Evolutionary conservation across 2,329 filamentous ascomycete genomes (phyloP), one percentile per base, ranked within the genome.

Genomic region (Arachnomyces sp.): DNA sequence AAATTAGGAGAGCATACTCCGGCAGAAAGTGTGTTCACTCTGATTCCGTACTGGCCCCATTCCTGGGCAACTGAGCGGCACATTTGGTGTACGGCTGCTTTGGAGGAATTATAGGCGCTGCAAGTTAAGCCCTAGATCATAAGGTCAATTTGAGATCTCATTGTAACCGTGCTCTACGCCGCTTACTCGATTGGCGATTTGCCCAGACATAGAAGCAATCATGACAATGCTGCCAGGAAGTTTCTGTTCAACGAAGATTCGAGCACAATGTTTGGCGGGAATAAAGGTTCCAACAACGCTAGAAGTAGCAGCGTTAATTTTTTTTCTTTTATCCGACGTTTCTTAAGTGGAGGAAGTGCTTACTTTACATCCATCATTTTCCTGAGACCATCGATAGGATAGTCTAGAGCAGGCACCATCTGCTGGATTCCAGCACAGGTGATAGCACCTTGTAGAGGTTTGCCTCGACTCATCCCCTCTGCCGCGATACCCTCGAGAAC

Each of bases 1-100:
- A n/a, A 37, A 8, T n/a, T 11, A 6, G 5, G 52, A 25, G 9
- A 5, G 21, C 21, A 9, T 59, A 67, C 64, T 7, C 86, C 85
- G 0, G 86, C 84, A 14, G 81, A 86, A 47, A 92, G 76, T 11
- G 82, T 87, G 66, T 92, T 90, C 45, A 90, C 82, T 2, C 85
- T 77, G 53, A 92, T 89, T 29, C 77, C 78, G 57, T 84, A 64
- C 50, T 69, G 61, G 40, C 56, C 67, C 69, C 61, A 73, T 57
- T 73, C 72, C 14, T 66, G 65, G 0, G 71, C 66, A 15, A 73
- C 55, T 2, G 63, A 69, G 15, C 69, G 65, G n/a, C 63, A 61
- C 14, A 74, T 61, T 44, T 73, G 69, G 40, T 67, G 63, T 4
- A 74, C 63, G 1, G 64, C 70, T 1, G 69, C 62, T 51, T 74